Evolutionary conservation across 805 yeast species (phyloP), one percentile per base, ranked within the genome.

Genomic region (Wickerhamomyces hampshirensis): DNA sequence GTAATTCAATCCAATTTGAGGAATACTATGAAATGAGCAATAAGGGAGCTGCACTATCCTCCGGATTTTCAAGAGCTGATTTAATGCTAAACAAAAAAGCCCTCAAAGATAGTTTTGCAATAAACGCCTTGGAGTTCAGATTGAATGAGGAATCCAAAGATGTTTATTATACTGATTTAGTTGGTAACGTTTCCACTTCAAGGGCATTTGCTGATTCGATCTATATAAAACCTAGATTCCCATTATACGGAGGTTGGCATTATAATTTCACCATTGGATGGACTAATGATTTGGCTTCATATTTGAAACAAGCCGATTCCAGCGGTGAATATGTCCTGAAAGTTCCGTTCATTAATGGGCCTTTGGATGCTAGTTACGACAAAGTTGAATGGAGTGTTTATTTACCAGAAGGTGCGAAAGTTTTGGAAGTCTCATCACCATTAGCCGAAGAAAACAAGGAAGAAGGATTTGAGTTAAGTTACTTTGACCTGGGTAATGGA

Each of bases 201-300:
- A 65, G 66, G 43, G 54, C 62, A 4, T 36, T 54, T 12, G 47
- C 47, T 5, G 55, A 59, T 35, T 56, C 47, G 42, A 62, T 86
- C 32, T 65, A 80, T 24, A 59, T 93, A 46, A 75, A 73, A 53
- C 98, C 98, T 38, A 74, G 98, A 59, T 93, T 69, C 67, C 98
- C 98, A n/a, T 58, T 93, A 6, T 84, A 86, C 61, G 98, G 98
- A 33, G 94, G 89, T 29, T 93, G 98, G 98, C 73, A 80, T 52
- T 91, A 87, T 63, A 87, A 91, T 63, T 93, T 86, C 69, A 93
- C 98, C 16, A 61, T 91, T 48, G 98, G 98, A n/a, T 93, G 96
- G 96, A 75, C 80, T 33, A 73, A 77, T 45, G 63, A 68, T 15
- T 61, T 89, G 28, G 52, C 63, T 12, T 62, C 74, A 30, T 80